Base-by-base conservation (phyloP, 108 stramenopile species). In the Skeletonema grethae region DNA sequence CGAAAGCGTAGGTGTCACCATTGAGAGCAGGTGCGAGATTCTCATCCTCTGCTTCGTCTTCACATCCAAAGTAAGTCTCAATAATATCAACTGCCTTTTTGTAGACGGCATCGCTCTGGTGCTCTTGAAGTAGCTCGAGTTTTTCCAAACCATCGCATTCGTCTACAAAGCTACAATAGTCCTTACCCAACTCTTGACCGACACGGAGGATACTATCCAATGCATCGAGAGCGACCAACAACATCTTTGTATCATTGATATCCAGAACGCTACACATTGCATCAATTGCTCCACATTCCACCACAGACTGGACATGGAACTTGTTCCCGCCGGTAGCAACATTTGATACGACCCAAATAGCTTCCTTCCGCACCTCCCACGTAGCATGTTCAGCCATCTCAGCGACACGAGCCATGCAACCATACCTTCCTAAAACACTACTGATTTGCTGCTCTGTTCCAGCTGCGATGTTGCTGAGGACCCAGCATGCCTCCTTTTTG, bases 331-430 rank as follows among this genome's bases (percentile, higher is more conserved):
- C 84, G 4, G 89, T 89, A 39, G 86, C 83, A 68, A 97, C 65
- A 70, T 97, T 97, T 63, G 84, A 80, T 18, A 96, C 56, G 9
- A 84, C 84, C 90, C 94, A 98, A 36, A 87, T 65, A 5, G 96
- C 97, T 78, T 98, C 98, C 82, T 96, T 97, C 4, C 87, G 77
- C 1, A 94, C 92, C 43, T 94, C 93, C 94, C 93, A 97, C 24
- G 85, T 90, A 48, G 80, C 92, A 34, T 72, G 38, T 15, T 57
- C 61, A 5, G 95, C 83, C 38, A 81, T 82, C 20, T 78, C 55
- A 31, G 91, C 66, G 36, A 96, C 71, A 15, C 57, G 50, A 0
- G 32, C 18, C 64, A 96, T 41, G 12, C 93, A 55, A 6, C 74
- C 74, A 2, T 69, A 68, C 7, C 58, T 62, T 34, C 46, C 65